Base-by-base conservation (phyloP, 2,329 filamentous ascomycete species). In the Orbilia oligospora region DNA sequence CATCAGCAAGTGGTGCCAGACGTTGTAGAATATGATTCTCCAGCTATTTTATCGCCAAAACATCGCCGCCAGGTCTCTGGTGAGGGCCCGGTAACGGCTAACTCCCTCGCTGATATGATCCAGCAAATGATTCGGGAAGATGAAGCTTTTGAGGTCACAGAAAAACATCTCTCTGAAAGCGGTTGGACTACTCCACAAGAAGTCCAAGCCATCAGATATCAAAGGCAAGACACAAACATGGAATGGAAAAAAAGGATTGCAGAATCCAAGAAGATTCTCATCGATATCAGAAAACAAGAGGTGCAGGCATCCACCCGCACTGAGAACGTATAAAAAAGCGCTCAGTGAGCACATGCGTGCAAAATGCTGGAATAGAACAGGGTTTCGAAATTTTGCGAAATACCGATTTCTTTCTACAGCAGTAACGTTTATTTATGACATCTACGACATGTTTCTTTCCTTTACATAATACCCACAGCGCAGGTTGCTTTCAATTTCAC, bases 61-160 rank as follows among this genome's bases (percentile, higher is more conserved):
- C 70, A 79, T 49, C 79, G 53, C 69, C 80, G 58, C 69, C 72
- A 49, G 56, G 38, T 67, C 70, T 81, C 49, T 14, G 65, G 64
- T 10, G 69, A 76, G n/a, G 80, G 79, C 12, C 70, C 71, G 5
- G 80, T 82, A 12, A 81, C 81, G 5, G 81, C 81, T 6, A 80
- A 82, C 44, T 81, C 81, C 22, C 79, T 82, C 22, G 80, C 81
- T 30, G 81, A 82, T 49, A 81, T 82, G 81, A 82, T 82, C 36
- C 81, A 81, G 70, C 80, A 81, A 27, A 82, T 82, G 81, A 80
- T 76, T 18, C 73, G 70, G n/a, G 81, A 82, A 38, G 70, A 82
- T 46, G 73, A 76, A 18, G 81, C 81, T 2, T 82, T 81, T 24
- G 80, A 81, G 16, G 80, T 81, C 36, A 82, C 81, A 20, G 80